These are phyloP conservation scores for Aspergillus aculeatinus DNA, from an alignment of 2,329 filamentous ascomycete species.

Conservation along the genomic window DNA sequence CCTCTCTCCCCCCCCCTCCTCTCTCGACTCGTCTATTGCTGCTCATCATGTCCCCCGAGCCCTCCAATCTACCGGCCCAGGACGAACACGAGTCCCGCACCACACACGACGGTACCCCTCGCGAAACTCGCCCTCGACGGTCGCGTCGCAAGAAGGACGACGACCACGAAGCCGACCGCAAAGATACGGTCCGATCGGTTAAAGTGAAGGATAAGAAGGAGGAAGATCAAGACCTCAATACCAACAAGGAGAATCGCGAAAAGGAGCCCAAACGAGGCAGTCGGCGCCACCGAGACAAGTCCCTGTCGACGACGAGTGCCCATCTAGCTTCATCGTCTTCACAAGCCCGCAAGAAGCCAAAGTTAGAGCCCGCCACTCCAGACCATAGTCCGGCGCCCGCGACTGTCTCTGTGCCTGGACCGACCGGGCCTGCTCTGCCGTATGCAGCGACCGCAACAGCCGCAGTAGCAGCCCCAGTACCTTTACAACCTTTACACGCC, in stretches of 20 bases:
- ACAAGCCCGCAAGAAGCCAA: conserved; percentile 49
- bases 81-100: conserved; percentile 27
- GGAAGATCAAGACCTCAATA: conserved; percentile 24
- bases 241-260: conserved; percentile 19
- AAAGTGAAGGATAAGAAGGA: conserved; percentile 27
- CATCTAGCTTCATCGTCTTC: conserved; percentile 14
- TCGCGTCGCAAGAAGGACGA: conserved; percentile 46
- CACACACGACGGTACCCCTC: conserved; percentile 22
- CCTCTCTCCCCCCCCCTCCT: not conserved
- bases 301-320: conserved; percentile 24
- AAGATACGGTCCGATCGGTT: conserved; percentile 26
- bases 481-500: conserved; percentile 5
- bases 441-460: conserved; percentile 6
- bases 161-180: conserved; percentile 27
- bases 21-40: conserved; percentile 8
- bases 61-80: conserved; percentile 27
- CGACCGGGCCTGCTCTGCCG: conserved; percentile 6
- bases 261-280: conserved; percentile 28
- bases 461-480: conserved; percentile 13
- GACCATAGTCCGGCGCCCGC: conserved; percentile 9
- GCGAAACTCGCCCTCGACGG: conserved; percentile 35
- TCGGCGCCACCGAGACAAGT: conserved; percentile 39
- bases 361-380: conserved; percentile 35
- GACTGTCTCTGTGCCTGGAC: conserved; percentile 10
- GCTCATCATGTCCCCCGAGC: conserved; percentile 35